These are phyloP conservation scores for Isoetes taiwanensis DNA, from an alignment of 75 land plant genomes.

Conservation along the genomic window DNA sequence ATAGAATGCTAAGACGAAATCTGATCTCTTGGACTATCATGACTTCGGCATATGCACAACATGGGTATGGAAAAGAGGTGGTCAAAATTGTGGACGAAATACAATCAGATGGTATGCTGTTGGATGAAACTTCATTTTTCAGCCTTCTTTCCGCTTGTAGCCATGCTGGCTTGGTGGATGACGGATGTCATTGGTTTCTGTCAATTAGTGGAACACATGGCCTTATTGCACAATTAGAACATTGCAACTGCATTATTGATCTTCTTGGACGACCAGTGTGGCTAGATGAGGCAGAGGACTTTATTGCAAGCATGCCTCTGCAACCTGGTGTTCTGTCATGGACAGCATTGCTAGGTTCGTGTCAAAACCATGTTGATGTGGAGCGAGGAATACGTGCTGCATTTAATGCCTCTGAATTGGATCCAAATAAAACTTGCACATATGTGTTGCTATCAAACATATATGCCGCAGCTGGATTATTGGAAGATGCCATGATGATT, in stretches of 20 bases:
- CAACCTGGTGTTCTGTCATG: conserved; percentile 5
- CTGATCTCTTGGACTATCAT: too few species aligned
- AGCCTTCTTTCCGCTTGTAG: conserved; percentile 8
- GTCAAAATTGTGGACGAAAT: neutral
- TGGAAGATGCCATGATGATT: too few species aligned
- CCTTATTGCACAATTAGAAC: conserved; percentile 4
- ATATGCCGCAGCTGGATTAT: too few species aligned
- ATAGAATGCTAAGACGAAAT: too few species aligned
- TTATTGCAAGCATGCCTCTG: conserved; percentile 7
- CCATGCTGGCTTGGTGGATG: conserved; percentile 13
- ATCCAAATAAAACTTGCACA: conserved; percentile 2
- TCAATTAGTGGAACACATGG: neutral
- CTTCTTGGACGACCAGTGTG: conserved; percentile 8
- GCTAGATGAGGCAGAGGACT: conserved; percentile 9
- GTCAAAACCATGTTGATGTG: conserved; percentile 10
- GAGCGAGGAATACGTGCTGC: conserved; percentile 7
- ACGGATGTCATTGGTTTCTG: neutral
- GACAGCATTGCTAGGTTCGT: conserved; percentile 8
- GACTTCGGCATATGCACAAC: too few species aligned
- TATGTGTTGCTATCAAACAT: conserved; percentile 10
- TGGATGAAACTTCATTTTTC: conserved; percentile 9
- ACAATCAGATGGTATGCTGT: neutral
- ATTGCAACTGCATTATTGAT: conserved; percentile 16
- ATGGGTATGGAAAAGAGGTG: neutral
- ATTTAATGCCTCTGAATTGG: conserved; percentile 10